These are phyloP conservation scores for Saturnispora saitoi DNA, from an alignment of 805 yeast genomes.

Conservation along the genomic window DNA sequence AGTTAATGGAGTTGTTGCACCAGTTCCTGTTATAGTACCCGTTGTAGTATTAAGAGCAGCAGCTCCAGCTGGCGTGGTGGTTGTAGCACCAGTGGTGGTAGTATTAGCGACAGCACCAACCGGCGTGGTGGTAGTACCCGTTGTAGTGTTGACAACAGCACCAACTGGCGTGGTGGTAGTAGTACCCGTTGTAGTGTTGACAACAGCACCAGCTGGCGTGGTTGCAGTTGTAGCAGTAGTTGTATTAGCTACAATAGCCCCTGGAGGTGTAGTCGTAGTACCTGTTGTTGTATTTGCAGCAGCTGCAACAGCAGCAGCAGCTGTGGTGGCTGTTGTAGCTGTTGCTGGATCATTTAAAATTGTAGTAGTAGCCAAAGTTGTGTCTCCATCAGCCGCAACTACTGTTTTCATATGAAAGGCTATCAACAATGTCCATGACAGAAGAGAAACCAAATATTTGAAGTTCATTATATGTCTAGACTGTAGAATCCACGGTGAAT, in stretches of 20 bases:
- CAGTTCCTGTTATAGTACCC: neutral
- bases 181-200: constrained; percentile 12
- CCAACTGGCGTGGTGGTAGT: constrained; percentile 14
- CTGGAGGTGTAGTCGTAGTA: constrained; percentile 4
- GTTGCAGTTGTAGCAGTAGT: constrained; percentile 6
- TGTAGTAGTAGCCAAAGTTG: constrained; percentile 15
- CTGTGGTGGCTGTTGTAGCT: constrained; percentile 9
- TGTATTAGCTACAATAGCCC: constrained; percentile 8
- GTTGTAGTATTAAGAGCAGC: constrained; percentile 10
- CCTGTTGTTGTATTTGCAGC: constrained; percentile 9
- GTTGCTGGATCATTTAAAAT: constrained; percentile 12
- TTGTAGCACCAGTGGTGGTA: constrained; percentile 5
- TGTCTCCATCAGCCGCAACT: neutral
- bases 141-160: constrained; percentile 18
- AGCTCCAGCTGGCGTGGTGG: constrained; percentile 8
- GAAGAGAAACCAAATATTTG: neutral
- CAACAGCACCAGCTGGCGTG: constrained; percentile 2
- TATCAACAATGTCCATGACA: neutral
- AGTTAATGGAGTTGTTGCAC: neutral
- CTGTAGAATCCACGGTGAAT: no score
- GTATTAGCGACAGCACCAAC: neutral
- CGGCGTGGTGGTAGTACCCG: constrained; percentile 17
- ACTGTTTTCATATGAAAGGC: neutral
- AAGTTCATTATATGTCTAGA: neutral
- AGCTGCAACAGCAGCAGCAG: constrained; percentile 10